These are phyloP conservation scores for Prinsepia uniflora DNA, from an alignment of 306 rosid species.

Conservation along the genomic window DNA sequence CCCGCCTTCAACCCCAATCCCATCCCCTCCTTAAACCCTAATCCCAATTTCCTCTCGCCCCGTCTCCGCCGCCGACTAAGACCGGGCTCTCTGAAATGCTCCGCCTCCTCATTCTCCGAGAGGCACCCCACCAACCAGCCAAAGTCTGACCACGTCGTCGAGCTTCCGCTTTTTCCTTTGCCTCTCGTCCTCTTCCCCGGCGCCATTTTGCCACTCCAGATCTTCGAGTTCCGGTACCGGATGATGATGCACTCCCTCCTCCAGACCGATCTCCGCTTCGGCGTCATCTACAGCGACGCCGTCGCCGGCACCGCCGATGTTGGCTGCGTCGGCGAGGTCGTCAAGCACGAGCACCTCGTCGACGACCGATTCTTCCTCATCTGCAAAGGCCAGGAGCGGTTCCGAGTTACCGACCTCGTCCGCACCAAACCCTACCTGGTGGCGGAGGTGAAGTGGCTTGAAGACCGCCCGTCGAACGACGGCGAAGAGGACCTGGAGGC, in stretches of 20 bases:
- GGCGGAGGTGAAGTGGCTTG: constrained; percentile 85
- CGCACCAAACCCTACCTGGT: constrained; percentile 90
- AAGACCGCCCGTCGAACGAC: constrained; percentile 77
- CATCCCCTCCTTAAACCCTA: constrained; percentile 30
- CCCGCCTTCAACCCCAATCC: constrained; percentile 50
- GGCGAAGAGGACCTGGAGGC: constrained; percentile 63
- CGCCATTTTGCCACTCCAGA: constrained; percentile 88
- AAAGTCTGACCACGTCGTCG: constrained; percentile 68
- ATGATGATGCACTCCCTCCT: constrained; percentile 99
- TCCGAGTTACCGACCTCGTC: constrained; percentile 62
- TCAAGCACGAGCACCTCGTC: constrained; percentile 94
- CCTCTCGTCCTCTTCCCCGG: constrained; percentile 96
- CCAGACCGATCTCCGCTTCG: constrained; percentile 95
- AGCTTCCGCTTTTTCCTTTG: constrained; percentile 88
- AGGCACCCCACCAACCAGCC: constrained; percentile 68
- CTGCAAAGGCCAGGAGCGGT: constrained; percentile 96
- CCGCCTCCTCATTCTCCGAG: constrained; percentile 86
- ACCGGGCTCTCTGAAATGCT: constrained; percentile 49
- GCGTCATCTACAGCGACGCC: constrained; percentile 76
- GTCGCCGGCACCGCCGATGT: constrained; percentile 76
- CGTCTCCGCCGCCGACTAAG: constrained; percentile 32
- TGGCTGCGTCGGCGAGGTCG: constrained; percentile 94
- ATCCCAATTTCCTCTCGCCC: constrained; percentile 38
- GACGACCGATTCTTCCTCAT: constrained; percentile 92
- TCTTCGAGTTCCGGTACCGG: constrained; percentile 97